Percentiles rank a stretch among this genome's conserved stretches.
Evolutionary conservation across 345 rosid species (phyloP).

Genomic region (Lagerstroemia speciosa): DNA sequence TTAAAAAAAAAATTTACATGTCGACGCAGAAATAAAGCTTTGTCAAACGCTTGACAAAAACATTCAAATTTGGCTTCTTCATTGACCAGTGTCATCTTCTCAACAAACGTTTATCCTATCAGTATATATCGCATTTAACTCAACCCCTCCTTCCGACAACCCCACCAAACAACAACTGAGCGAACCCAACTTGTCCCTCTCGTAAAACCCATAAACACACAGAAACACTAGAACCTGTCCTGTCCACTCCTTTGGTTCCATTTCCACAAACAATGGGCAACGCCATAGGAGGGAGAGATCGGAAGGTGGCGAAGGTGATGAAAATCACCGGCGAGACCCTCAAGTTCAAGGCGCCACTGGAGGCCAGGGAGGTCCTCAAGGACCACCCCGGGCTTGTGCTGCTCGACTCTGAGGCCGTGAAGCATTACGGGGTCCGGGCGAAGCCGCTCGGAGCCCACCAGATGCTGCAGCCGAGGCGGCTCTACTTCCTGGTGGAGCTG

Average conservation of each 20-base stretch:
- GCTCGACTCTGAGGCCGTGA: constrained; percentile 71
- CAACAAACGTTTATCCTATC: not conserved
- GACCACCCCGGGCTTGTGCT: constrained; percentile 64
- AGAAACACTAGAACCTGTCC: not conserved
- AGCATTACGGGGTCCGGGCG: constrained; percentile 64
- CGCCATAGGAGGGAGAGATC: constrained; percentile 47
- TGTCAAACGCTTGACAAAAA: constrained; percentile 23
- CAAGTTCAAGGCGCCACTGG: constrained; percentile 72
- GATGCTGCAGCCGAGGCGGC: constrained; percentile 53
- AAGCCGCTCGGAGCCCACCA: constrained; percentile 55
- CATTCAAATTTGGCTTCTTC: constrained; percentile 31
- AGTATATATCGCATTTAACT: not conserved
- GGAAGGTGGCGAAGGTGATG: constrained; percentile 55
- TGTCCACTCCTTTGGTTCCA: not conserved
- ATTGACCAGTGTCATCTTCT: constrained; percentile 24
- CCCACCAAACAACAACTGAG: not conserved
- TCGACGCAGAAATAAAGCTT: too few relatives aligned
- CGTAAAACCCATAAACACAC: not conserved
- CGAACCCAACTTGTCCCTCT: too few relatives aligned
- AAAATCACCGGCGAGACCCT: constrained; percentile 75
- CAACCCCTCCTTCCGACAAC: not conserved
- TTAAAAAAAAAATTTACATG: too few relatives aligned
- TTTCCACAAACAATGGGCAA: constrained; percentile 49
- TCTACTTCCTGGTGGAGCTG: constrained; percentile 78
- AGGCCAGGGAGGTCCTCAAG: constrained; percentile 56